Percentiles rank a stretch among this genome's conserved stretches.
phyloP scores from a whole-genome alignment of 1,284 basidiomycete genomes.

The Farysia itapuensis region DNA sequence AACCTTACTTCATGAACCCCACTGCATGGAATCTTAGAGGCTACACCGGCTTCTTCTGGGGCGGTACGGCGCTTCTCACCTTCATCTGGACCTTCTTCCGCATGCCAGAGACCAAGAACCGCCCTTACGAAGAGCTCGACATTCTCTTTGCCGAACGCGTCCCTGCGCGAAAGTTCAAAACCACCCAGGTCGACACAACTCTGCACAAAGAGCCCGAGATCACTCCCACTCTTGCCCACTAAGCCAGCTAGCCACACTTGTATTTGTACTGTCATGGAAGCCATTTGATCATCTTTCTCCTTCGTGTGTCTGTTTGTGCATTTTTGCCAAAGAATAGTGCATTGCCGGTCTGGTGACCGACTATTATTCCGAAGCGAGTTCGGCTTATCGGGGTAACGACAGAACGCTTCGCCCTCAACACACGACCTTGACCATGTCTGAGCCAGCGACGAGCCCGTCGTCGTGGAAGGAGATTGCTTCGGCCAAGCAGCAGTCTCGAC shows the following conservation, averaged over 20 bases:
- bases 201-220: no score
- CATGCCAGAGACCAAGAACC: slow-evolving; percentile 60
- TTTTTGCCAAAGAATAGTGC: no score
- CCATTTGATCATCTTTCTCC: no score
- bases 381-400: no score
- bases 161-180: slow-evolving; percentile 56
- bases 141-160: slow-evolving; percentile 57
- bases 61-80: slow-evolving; percentile 57
- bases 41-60: slow-evolving; percentile 61
- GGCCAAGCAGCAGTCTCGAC: slow-evolving; percentile 19
- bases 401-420: no score
- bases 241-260: no score
- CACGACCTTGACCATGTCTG: no score
- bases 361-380: no score
- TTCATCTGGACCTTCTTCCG: slow-evolving; percentile 57
- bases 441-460: slow-evolving; percentile 2
- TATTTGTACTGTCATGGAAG: no score
- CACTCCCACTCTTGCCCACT: no score
- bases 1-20: slow-evolving; percentile 38
- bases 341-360: no score
- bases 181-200: slow-evolving; percentile 54
- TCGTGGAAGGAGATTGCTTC: slow-evolving; percentile 22
- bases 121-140: slow-evolving; percentile 61
- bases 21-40: slow-evolving; percentile 14
- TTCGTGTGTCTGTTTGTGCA: no score